phyloP scores from a whole-genome alignment of 1,139 yeast species.

The Geotrichum candidum region DNA sequence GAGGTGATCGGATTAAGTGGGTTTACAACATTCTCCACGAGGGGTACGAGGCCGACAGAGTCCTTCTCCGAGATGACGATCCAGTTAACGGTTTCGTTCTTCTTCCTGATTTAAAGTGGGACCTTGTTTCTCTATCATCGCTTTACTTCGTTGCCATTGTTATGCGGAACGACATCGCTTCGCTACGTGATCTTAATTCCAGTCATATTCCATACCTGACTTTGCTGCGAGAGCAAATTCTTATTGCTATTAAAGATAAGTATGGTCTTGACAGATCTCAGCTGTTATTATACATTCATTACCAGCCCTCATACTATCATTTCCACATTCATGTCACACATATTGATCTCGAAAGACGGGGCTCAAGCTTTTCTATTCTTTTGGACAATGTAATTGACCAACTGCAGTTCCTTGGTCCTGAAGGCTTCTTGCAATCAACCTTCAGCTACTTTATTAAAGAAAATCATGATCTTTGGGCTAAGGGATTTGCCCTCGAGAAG shows the following conservation, averaged over 20 bases:
- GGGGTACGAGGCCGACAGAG: slow-evolving; percentile 80
- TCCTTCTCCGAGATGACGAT: slow-evolving; percentile 58
- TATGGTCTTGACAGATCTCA: slow-evolving; percentile 46
- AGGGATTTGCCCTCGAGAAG: slow-evolving; percentile 10
- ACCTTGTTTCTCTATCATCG: slow-evolving; percentile 59
- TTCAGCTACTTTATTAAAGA: slow-evolving; percentile 63
- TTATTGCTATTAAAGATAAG: slow-evolving; percentile 43
- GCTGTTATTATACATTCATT: slow-evolving; percentile 72
- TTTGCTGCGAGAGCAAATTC: slow-evolving; percentile 42
- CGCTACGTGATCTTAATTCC: slow-evolving; percentile 66
- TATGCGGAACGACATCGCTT: slow-evolving; percentile 60
- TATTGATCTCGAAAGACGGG: slow-evolving; percentile 61
- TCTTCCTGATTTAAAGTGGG: slow-evolving; percentile 73
- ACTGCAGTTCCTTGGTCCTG: slow-evolving; percentile 47
- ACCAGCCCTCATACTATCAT: slow-evolving; percentile 95
- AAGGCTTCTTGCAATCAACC: slow-evolving; percentile 46
- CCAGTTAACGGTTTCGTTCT: slow-evolving; percentile 44
- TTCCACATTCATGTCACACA: slow-evolving; percentile 91
- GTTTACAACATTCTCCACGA: slow-evolving; percentile 75
- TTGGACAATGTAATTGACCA: slow-evolving; percentile 79
- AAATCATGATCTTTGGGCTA: slow-evolving; percentile 66
- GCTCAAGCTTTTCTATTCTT: slow-evolving; percentile 75
- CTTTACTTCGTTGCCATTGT: slow-evolving; percentile 78
- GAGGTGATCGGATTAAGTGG: slow-evolving; percentile 80
- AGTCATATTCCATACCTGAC: slow-evolving; percentile 54